Conservation (phyloP, 2,329 filamentous ascomycete genomes). For the Macroventuria anomochaeta region DNA sequence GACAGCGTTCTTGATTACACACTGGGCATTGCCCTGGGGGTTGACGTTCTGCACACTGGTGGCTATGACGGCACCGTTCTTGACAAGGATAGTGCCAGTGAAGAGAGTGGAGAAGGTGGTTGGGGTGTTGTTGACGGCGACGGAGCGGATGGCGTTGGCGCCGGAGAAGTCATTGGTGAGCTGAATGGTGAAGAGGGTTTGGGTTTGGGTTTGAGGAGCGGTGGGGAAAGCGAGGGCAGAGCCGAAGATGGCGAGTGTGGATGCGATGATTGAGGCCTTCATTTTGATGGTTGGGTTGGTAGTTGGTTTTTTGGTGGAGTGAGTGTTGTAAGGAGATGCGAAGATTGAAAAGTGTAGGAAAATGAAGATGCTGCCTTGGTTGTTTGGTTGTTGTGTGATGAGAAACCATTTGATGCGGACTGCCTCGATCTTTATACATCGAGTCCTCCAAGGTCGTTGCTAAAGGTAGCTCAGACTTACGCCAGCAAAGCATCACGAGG, state of each 20-base stretch:
- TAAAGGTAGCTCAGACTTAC: neutral
- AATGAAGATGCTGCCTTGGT: conserved; percentile 13
- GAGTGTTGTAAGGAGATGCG: conserved; percentile 9
- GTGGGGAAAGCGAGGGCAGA: conserved; percentile 23
- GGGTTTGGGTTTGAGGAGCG: conserved; percentile 6
- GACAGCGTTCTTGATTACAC: conserved; percentile 17
- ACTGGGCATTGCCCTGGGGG: conserved; percentile 14
- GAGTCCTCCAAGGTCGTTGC: neutral
- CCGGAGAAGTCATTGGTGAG: conserved; percentile 29
- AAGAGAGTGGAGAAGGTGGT: conserved; percentile 20
- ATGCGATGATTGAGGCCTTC: conserved; percentile 26
- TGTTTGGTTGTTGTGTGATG: conserved; percentile 20
- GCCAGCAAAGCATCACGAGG: neutral
- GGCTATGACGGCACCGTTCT: conserved; percentile 20
- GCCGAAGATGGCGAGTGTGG: conserved; percentile 18
- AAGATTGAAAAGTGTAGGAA: conserved; percentile 7
- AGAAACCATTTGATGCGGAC: neutral
- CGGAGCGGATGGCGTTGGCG: conserved; percentile 13
- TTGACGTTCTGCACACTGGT: conserved; percentile 25
- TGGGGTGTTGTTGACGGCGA: conserved; percentile 14
- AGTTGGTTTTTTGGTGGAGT: conserved; percentile 7
- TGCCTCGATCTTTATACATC: conserved; percentile 1
- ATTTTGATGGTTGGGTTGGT: conserved; percentile 22
- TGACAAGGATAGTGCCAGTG: conserved; percentile 17
- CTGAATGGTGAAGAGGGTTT: conserved; percentile 17